phyloP scores from a whole-genome alignment of 176 grass and related monocot species.

The Alloteropsis semialata region DNA sequence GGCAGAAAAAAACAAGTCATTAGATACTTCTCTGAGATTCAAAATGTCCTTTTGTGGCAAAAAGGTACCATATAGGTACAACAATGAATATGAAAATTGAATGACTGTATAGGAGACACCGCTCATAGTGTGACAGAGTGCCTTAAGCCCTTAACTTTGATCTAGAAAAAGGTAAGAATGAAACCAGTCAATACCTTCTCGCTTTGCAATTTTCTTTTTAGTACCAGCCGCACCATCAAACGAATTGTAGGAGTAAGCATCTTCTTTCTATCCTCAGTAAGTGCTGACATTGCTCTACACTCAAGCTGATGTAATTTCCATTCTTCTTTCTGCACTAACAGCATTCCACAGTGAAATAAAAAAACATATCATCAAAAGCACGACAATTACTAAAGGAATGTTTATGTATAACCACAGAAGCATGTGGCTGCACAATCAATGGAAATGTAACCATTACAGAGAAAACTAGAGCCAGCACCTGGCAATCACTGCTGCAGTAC shows the following conservation, averaged over 20 bases:
- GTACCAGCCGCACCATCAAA: constrained; percentile 64
- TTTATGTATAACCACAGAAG: background rate
- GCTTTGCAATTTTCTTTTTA: constrained; percentile 64
- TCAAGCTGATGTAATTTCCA: constrained; percentile 85
- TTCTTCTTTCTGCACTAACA: constrained; percentile 59
- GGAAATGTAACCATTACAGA: background rate
- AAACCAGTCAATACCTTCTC: constrained; percentile 49
- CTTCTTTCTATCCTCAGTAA: constrained; percentile 70
- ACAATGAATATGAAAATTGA: background rate
- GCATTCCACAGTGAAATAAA: background rate
- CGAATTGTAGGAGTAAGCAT: constrained; percentile 76
- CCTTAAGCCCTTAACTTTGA: background rate
- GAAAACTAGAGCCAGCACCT: constrained; percentile 48
- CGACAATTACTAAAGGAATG: background rate
- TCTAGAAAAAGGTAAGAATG: background rate
- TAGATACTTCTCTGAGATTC: background rate
- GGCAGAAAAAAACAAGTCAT: constrained; percentile 2
- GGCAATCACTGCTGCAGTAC: constrained; percentile 65
- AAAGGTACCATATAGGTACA: background rate
- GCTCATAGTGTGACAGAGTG: background rate
- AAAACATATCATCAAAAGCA: background rate
- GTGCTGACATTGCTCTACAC: constrained; percentile 50
- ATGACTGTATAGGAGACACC: background rate
- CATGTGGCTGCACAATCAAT: background rate
- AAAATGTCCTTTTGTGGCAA: background rate